These are phyloP conservation scores for Colletotrichum sp. DNA, from an alignment of 2,329 filamentous ascomycete species.

Conservation along the genomic window DNA sequence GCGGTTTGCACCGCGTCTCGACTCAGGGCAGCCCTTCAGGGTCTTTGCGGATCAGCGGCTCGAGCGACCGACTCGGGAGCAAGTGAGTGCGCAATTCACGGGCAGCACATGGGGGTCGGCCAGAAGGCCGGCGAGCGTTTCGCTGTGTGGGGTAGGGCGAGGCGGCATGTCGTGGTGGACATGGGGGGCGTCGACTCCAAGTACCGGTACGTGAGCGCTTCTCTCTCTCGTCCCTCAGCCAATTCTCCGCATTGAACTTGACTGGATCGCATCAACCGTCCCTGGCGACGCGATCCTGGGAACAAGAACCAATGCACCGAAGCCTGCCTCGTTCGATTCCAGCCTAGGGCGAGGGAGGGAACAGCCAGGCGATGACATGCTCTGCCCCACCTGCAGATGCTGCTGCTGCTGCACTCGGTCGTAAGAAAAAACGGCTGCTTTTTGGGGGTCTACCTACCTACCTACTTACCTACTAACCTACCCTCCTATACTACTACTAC, in stretches of 20 bases:
- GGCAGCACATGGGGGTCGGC: background rate
- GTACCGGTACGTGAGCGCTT: slow-evolving; percentile 10
- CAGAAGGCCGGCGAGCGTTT: slow-evolving; percentile 10
- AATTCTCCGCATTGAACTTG: slow-evolving; percentile 19
- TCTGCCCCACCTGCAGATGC: slow-evolving; percentile 3
- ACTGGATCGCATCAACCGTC: slow-evolving; percentile 20
- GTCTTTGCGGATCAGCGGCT: slow-evolving; percentile 22
- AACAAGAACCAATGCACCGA: slow-evolving; percentile 15
- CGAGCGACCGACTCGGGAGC: slow-evolving; percentile 18
- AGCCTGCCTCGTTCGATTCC: slow-evolving; percentile 14
- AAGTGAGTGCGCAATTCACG: background rate
- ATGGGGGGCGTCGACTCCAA: background rate
- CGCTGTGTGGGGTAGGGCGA: slow-evolving; percentile 15
- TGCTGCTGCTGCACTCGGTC: background rate
- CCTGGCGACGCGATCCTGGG: slow-evolving; percentile 5
- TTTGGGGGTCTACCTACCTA: no score
- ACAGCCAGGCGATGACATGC: slow-evolving; percentile 17
- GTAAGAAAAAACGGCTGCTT: no score
- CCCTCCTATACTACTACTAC: no score
- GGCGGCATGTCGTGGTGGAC: slow-evolving; percentile 9
- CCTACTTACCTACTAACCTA: no score
- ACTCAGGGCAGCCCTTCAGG: slow-evolving; percentile 11
- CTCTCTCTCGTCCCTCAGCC: background rate
- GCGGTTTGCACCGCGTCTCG: slow-evolving; percentile 4
- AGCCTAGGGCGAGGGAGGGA: background rate